phyloP scores from a whole-genome alignment of 2,329 filamentous ascomycete species.

The Alternaria metachromatica region DNA sequence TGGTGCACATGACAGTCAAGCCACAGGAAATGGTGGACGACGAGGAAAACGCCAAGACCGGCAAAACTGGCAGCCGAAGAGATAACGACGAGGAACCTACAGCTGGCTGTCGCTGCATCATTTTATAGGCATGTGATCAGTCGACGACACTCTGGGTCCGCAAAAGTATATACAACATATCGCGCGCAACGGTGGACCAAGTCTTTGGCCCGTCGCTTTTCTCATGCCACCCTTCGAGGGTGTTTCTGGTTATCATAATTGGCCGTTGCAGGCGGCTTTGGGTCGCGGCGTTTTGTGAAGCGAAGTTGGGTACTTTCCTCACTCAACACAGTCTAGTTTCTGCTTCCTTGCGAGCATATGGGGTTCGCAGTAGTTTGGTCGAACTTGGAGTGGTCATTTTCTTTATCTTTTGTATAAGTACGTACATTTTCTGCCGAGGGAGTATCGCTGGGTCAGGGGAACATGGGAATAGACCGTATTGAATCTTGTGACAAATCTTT shows the following conservation, averaged over 20 bases:
- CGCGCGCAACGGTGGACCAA: background rate
- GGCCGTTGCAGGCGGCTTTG: slow-evolving; percentile 4
- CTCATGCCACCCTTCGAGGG: background rate
- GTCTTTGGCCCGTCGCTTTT: background rate
- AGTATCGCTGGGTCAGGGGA: slow-evolving; percentile 5
- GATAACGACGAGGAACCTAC: slow-evolving; percentile 62
- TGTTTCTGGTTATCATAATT: slow-evolving; percentile 6
- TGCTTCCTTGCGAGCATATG: slow-evolving; percentile 21
- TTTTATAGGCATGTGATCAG: slow-evolving; percentile 56
- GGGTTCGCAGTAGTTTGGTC: slow-evolving; percentile 1
- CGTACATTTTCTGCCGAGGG: slow-evolving; percentile 7
- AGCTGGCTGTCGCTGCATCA: slow-evolving; percentile 69
- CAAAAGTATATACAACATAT: slow-evolving; percentile 3
- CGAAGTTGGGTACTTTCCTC: slow-evolving; percentile 1
- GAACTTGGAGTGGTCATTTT: slow-evolving; percentile 8
- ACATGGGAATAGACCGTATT: slow-evolving; percentile 17
- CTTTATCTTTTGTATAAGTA: slow-evolving; percentile 20
- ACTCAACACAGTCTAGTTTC: slow-evolving; percentile 7
- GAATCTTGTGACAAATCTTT: background rate
- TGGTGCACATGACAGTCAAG: slow-evolving; percentile 93
- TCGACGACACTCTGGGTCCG: background rate
- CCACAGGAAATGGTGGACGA: slow-evolving; percentile 84
- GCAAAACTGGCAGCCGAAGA: slow-evolving; percentile 60
- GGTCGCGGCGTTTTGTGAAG: slow-evolving; percentile 9
- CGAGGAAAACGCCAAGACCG: slow-evolving; percentile 75